Evolutionary conservation across 345 rosid species (phyloP), one percentile per base, ranked within the genome.

Genomic region (Gossypium sturtianum): DNA sequence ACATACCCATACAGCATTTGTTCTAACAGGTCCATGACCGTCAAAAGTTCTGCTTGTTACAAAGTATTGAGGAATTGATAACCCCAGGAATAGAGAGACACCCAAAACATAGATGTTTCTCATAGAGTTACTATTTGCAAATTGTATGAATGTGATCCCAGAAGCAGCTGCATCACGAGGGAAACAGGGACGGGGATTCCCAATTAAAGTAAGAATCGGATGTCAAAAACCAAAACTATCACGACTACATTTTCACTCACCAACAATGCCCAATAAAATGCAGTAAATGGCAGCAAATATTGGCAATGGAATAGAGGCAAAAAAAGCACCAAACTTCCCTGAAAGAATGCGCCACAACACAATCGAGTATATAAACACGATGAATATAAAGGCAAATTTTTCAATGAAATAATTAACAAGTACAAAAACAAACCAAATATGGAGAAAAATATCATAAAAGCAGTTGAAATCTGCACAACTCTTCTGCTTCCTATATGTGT

Each of bases 301-400:
- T 19, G 99, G 93, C 70, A 88, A 82, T 19, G 99, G 99, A 78
- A 95, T 95, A 38, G 99, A 95, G 2, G 99, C 99, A 80, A 95
- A 95, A 75, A 95, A 89, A 61, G 97, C 99, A 9, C 99, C 99
- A 64, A 95, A 95, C 62, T 93, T 95, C 74, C 99, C 99, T 93
- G 82, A 9, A 19, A 73, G 63, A 54, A 75, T 49, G 76, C 17
- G 75, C 59, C 27, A 52, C 1, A 15, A 48, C 44, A 48, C 54
- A 27, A 59, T 51, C 20, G 70, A 58, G 38, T 52, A 62, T 52
- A 62, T 44, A 27, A 68, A 59, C 29, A 51, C 16, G 78, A 56
- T 1, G 15, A 19, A 56, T n/a, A 62, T 23, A 43, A 34, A 62
- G 10, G 63, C 22, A 1, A 7, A 59, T 2, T 27, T 25, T 43